Percentiles rank a stretch among this genome's conserved stretches.
These are phyloP conservation scores for Microbotryum intermedium DNA, from an alignment of 1,284 basidiomycete genomes.

Conservation along the genomic window DNA sequence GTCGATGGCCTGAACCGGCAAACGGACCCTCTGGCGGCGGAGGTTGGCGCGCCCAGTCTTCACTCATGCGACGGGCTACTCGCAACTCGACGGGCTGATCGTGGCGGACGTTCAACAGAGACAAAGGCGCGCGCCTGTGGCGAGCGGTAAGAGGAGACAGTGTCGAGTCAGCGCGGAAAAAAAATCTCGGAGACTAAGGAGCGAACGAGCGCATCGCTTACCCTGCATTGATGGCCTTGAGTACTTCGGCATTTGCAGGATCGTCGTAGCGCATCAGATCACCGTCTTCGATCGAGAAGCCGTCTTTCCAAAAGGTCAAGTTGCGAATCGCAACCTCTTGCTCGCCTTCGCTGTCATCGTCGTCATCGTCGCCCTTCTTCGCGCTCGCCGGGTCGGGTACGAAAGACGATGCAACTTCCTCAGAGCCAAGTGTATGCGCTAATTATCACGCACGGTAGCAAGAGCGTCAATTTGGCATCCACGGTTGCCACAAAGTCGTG, in stretches of 20 bases:
- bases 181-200: not conserved
- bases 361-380: conserved; percentile 32
- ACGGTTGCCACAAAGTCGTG: not conserved
- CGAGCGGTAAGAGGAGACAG: not conserved
- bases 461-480: too few relatives aligned
- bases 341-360: conserved; percentile 46
- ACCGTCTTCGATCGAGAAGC: conserved; percentile 88
- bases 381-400: conserved; percentile 55
- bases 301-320: conserved; percentile 88
- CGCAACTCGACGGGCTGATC: conserved; percentile 81
- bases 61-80: conserved; percentile 62
- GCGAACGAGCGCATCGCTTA: conserved; percentile 41
- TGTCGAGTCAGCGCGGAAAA: not conserved
- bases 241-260: conserved; percentile 61
- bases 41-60: conserved; percentile 59
- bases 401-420: conserved; percentile 62
- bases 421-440: conserved; percentile 77
- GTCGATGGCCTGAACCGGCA: conserved; percentile 67
- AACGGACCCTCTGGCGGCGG: conserved; percentile 50
- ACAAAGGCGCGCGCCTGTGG: conserved; percentile 63
- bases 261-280: conserved; percentile 77
- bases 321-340: conserved; percentile 60
- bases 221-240: conserved; percentile 74
- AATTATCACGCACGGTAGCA: not conserved
- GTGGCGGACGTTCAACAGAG: conserved; percentile 63